These are phyloP conservation scores for Mycena maculata DNA, from an alignment of 768 basidiomycete species.

Conservation along the genomic window DNA sequence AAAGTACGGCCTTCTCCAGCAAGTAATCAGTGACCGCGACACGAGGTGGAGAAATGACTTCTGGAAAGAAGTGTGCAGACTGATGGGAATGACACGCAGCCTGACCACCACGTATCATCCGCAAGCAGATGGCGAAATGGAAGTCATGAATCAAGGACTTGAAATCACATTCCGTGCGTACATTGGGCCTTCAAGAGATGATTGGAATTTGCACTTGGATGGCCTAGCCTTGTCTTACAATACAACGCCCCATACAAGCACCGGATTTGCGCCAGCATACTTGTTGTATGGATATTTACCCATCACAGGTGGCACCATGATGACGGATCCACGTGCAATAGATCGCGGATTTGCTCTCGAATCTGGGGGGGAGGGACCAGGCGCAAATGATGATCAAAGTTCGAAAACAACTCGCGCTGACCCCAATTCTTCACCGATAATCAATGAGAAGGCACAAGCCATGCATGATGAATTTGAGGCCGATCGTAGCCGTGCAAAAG, in stretches of 20 bases:
- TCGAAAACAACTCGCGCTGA: no score
- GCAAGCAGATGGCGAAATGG: constrained; percentile 51
- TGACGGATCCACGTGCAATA: not conserved
- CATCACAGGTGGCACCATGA: constrained; percentile 5
- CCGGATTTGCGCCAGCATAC: constrained; percentile 41
- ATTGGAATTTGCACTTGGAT: constrained; percentile 41
- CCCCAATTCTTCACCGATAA: not conserved
- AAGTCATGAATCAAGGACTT: constrained; percentile 46
- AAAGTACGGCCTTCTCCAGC: constrained; percentile 13
- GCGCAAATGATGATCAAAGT: no score
- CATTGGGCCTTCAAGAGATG: constrained; percentile 35
- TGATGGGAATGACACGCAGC: constrained; percentile 39
- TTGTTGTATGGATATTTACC: constrained; percentile 42
- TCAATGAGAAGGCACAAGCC: constrained; percentile 16
- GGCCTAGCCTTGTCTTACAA: constrained; percentile 46
- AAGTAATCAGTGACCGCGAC: constrained; percentile 46
- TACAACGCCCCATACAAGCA: no score
- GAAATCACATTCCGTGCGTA: constrained; percentile 46
- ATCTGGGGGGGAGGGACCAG: not conserved
- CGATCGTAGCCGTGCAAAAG: constrained; percentile 7
- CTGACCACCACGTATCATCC: constrained; percentile 45
- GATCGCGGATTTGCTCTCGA: not conserved
- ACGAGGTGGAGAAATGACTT: constrained; percentile 40
- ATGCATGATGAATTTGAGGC: constrained; percentile 22
- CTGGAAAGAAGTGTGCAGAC: constrained; percentile 41